These are phyloP conservation scores for Debaryomycetaceae sp. DNA, from an alignment of 1,139 yeast species.

Conservation along the genomic window DNA sequence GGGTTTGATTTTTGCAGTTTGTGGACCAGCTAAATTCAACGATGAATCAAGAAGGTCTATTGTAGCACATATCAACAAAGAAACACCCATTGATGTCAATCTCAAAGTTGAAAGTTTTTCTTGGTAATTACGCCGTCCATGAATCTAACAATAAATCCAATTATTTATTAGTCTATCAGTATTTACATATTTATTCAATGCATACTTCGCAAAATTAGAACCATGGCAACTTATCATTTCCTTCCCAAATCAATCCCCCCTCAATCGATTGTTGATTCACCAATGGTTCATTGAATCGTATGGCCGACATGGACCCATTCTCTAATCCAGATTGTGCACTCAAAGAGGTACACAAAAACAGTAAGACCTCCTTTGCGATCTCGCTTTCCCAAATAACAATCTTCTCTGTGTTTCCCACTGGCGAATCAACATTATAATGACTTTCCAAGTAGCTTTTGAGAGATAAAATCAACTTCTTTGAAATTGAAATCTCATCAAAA, in stretches of 20 bases:
- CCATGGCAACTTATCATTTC: slow-evolving; percentile 46
- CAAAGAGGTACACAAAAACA: slow-evolving; percentile 13
- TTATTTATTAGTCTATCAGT: too few relatives aligned
- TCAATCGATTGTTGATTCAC: slow-evolving; percentile 22
- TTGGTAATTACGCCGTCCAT: not conserved
- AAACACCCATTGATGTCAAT: not conserved
- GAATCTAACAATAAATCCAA: too few relatives aligned
- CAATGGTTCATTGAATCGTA: slow-evolving; percentile 20
- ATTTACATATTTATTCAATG: too few relatives aligned
- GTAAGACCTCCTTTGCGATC: slow-evolving; percentile 11
- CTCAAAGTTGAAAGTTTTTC: not conserved
- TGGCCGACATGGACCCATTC: slow-evolving; percentile 39
- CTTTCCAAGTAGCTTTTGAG: slow-evolving; percentile 16
- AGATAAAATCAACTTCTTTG: slow-evolving; percentile 22
- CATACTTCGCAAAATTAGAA: slow-evolving; percentile 18
- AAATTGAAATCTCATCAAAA: slow-evolving; percentile 14
- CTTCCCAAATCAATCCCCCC: slow-evolving; percentile 40
- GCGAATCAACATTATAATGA: slow-evolving; percentile 11
- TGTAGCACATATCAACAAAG: not conserved
- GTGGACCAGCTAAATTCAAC: slow-evolving; percentile 3
- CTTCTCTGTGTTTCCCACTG: slow-evolving; percentile 14
- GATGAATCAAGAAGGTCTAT: slow-evolving; percentile 1
- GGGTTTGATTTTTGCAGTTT: not conserved
- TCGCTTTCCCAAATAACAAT: slow-evolving; percentile 40
- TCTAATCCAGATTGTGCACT: slow-evolving; percentile 19